A percentile compares a stretch with the other conserved stretches of the same genome.
Conservation (phyloP, 345 rosid genomes). For the Lepidium africanum region DNA sequence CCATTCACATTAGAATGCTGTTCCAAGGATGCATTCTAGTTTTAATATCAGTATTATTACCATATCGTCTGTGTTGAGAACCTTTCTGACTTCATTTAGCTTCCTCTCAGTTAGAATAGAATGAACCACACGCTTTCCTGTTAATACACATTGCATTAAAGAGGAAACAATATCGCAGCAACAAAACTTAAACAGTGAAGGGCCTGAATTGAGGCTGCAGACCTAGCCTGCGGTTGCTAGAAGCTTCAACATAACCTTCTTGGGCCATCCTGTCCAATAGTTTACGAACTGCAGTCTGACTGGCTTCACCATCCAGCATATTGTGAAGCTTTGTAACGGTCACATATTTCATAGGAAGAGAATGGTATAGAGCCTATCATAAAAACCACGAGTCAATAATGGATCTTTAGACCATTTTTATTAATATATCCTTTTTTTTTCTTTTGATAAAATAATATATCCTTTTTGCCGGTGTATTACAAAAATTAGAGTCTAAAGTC, state of each 20-base stretch:
- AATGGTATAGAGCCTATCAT: slow-evolving; percentile 60
- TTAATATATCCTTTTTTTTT: not conserved
- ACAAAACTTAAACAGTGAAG: not conserved
- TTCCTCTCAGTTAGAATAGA: slow-evolving; percentile 57
- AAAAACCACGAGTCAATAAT: not conserved
- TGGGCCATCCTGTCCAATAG: slow-evolving; percentile 60
- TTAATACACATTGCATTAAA: slow-evolving; percentile 12
- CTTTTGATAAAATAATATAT: no score
- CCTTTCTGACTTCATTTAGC: slow-evolving; percentile 71
- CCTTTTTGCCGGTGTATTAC: not conserved
- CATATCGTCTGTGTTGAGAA: slow-evolving; percentile 46
- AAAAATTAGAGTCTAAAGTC: not conserved
- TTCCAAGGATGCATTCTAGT: not conserved
- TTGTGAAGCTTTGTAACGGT: slow-evolving; percentile 63
- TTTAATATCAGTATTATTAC: slow-evolving; percentile 19
- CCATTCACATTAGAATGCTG: not conserved
- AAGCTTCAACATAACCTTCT: slow-evolving; percentile 78
- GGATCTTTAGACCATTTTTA: not conserved
- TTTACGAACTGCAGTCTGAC: slow-evolving; percentile 54
- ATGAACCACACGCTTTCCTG: slow-evolving; percentile 87
- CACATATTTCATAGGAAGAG: slow-evolving; percentile 77
- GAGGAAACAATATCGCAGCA: not conserved
- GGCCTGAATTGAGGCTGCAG: slow-evolving; percentile 8
- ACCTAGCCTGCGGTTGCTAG: slow-evolving; percentile 82
- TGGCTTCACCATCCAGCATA: slow-evolving; percentile 72